A percentile compares a stretch with the other conserved stretches of the same genome.
phyloP scores from a whole-genome alignment of 1,139 yeast species.

The Nakaseomyces uthaithaninus region DNA sequence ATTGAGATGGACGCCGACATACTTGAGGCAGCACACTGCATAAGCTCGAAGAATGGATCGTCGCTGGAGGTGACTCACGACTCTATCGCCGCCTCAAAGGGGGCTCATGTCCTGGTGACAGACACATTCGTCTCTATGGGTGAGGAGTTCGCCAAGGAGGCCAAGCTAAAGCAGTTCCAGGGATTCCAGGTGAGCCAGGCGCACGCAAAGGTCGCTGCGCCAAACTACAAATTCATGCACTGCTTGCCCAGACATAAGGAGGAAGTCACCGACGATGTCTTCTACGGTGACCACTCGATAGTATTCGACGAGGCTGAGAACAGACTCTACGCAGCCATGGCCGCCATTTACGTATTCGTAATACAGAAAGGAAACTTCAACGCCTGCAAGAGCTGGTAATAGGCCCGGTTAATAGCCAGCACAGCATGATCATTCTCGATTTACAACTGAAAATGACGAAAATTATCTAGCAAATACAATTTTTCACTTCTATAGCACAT shows the following conservation, averaged over 20 bases:
- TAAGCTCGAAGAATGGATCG: conserved; percentile 48
- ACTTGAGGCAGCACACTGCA: conserved; percentile 43
- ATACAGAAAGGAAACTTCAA: conserved; percentile 61
- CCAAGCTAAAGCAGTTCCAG: conserved; percentile 67
- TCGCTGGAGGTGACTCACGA: conserved; percentile 58
- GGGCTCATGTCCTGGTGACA: conserved; percentile 82
- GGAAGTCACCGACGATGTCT: conserved; percentile 89
- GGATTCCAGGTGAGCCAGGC: conserved; percentile 78
- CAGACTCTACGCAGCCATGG: conserved; percentile 91
- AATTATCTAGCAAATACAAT: too few species aligned
- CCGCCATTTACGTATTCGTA: conserved; percentile 84
- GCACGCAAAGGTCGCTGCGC: conserved; percentile 51
- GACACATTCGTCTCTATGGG: conserved; percentile 99
- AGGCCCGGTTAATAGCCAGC: not conserved
- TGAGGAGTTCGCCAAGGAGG: conserved; percentile 69
- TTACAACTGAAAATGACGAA: too few species aligned
- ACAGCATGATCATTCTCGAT: too few species aligned
- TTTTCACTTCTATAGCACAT: too few species aligned
- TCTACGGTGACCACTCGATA: conserved; percentile 72
- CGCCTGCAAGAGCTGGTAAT: conserved; percentile 9
- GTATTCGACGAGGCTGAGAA: conserved; percentile 96
- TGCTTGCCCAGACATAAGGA: conserved; percentile 93
- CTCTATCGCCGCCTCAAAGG: conserved; percentile 60
- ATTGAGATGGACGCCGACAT: conserved; percentile 59
- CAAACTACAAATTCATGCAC: conserved; percentile 88